These are phyloP conservation scores for Solanum sitiens DNA, from an alignment of 257 asterid species.

Conservation along the genomic window DNA sequence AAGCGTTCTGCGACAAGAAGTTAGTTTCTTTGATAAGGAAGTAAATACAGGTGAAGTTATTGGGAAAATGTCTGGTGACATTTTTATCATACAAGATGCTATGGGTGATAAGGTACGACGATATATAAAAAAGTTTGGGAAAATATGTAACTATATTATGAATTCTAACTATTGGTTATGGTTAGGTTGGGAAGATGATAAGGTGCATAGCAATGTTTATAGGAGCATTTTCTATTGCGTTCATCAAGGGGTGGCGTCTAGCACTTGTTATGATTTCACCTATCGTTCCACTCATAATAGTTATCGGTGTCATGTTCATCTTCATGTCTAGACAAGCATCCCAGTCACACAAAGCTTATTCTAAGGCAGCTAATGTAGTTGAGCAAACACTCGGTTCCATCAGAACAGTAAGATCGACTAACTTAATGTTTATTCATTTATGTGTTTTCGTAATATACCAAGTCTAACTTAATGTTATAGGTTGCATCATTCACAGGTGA, in stretches of 20 bases:
- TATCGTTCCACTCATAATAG: not conserved
- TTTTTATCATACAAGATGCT: slow-evolving; percentile 70
- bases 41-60: slow-evolving; percentile 59
- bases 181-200: slow-evolving; percentile 19
- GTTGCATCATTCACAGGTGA: slow-evolving; percentile 77
- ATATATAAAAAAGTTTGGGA: not conserved
- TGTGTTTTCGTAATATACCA: not conserved
- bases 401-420: slow-evolving; percentile 36
- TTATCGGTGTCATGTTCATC: not conserved
- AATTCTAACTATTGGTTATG: not conserved
- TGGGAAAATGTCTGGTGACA: slow-evolving; percentile 68
- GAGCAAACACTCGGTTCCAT: slow-evolving; percentile 62
- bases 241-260: slow-evolving; percentile 26
- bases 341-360: slow-evolving; percentile 33
- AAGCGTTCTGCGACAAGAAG: slow-evolving; percentile 66
- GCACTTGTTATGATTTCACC: slow-evolving; percentile 8
- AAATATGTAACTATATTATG: not conserved
- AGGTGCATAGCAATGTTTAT: slow-evolving; percentile 15
- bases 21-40: slow-evolving; percentile 73
- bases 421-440: not conserved
- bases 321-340: not conserved
- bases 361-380: slow-evolving; percentile 49
- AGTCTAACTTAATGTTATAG: slow-evolving; percentile 4
- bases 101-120: slow-evolving; percentile 62
- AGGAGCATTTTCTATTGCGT: slow-evolving; percentile 18